These are phyloP conservation scores for Melaleuca quinquenervia DNA, from an alignment of 345 rosid species.

Conservation along the genomic window DNA sequence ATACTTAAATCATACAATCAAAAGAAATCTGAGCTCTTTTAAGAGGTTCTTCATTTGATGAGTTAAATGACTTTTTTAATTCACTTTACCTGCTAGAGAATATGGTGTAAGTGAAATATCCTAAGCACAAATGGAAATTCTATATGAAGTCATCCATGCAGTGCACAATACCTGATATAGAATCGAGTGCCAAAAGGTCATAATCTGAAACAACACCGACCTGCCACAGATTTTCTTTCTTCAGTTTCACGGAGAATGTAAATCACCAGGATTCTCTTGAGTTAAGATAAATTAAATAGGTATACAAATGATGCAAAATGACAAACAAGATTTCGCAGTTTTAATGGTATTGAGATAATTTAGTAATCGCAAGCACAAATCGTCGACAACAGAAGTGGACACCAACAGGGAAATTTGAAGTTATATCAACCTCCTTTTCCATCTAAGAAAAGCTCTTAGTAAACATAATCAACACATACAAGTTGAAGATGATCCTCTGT, in stretches of 20 bases:
- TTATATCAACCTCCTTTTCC: neutral
- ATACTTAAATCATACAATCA: neutral
- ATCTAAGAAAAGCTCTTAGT: neutral
- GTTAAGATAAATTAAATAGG: neutral
- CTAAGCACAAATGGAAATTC: neutral
- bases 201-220: slow-evolving; percentile 98
- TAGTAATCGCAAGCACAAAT: neutral
- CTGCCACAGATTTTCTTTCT: slow-evolving; percentile 23
- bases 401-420: neutral
- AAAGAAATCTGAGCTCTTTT: neutral
- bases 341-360: neutral
- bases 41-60: neutral
- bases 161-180: slow-evolving; percentile 58
- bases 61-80: neutral
- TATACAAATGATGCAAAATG: neutral
- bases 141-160: neutral
- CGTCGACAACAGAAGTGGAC: neutral
- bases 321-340: neutral
- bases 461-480: neutral
- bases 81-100: neutral
- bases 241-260: neutral
- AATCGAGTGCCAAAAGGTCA: slow-evolving; percentile 76
- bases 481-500: neutral
- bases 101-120: neutral
- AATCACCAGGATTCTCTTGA: neutral